Evolutionary conservation across 768 basidiomycete genomes (phyloP), one percentile per base, ranked within the genome.

Genomic region (Cystofilobasidium bisporidii): DNA sequence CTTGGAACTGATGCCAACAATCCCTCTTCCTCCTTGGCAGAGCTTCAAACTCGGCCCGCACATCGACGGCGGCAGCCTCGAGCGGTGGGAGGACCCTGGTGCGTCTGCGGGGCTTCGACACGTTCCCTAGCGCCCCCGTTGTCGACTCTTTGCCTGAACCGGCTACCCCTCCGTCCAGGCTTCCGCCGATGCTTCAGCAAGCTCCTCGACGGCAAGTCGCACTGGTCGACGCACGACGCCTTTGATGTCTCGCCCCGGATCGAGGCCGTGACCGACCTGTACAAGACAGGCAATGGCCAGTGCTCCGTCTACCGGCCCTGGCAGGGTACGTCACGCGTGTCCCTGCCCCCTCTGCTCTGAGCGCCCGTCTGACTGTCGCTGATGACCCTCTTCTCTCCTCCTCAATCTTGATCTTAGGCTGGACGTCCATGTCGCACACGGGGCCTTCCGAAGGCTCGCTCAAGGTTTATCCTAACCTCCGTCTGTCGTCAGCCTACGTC

Each of bases 1-100:
- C 36, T 12, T 12, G 5, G 6, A 5, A 17, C 43, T 43, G 43
- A 43, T 15, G n/a, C 43, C 43, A 11, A 5, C 18, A 80, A 17
- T 80, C 81, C 58, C 20, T 43, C 20, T 8, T 22, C 5, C 43
- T 3, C 43, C 20, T 15, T 17, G 3, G 14, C 43, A 43, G 43
- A 43, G 43, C 14, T 89, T 89, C 73, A 81, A 83, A 0, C 77
- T 89, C 2, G 86, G 84, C 0, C 84, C 86, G 8, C 84, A 84
- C 67, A 82, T 67, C 79, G 86, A 78, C 83, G 88, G 88, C 10
- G 87, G 87, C 11, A 77, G 83, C 0, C 83, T 89, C 32, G 89
- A 91, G 75, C 80, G 89, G 17, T 75, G 63, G 70, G 56, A 59
- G 56, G 57, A 65, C 60, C 64, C 69, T 20, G 67, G 53, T 43